Evolutionary conservation across 371 early-diverging fungal species (phyloP).

Genomic region (Actinomortierella wolfii): DNA sequence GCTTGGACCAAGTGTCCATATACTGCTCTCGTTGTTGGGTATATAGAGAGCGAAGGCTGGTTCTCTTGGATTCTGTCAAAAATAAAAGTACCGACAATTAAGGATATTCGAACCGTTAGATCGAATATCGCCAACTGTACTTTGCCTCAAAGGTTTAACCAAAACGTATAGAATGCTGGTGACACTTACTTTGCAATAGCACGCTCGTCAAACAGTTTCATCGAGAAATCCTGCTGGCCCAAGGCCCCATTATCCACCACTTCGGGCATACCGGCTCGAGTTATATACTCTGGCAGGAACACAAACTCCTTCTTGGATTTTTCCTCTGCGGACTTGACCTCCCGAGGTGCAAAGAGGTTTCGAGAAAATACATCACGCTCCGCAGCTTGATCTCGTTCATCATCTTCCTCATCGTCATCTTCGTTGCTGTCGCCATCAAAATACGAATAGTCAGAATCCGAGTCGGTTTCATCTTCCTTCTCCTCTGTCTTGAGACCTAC

Average conservation of each 20-base stretch:
- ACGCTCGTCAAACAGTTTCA: conserved; percentile 34
- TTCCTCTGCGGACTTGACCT: conserved; percentile 42
- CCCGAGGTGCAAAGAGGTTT: conserved; percentile 54
- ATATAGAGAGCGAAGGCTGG: conserved; percentile 57
- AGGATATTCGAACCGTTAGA: not conserved
- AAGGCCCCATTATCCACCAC: conserved; percentile 14
- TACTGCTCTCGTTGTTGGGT: conserved; percentile 65
- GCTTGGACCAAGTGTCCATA: conserved; percentile 58
- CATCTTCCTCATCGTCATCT: conserved; percentile 52
- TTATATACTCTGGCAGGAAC: conserved; percentile 60
- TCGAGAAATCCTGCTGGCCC: conserved; percentile 8
- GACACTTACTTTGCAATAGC: conserved; percentile 28
- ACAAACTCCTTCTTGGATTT: conserved; percentile 50
- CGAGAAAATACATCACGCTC: conserved; percentile 51
- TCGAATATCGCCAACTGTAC: not conserved
- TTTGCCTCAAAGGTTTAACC: not conserved
- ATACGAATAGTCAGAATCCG: conserved; percentile 50
- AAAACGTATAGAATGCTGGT: too few species aligned
- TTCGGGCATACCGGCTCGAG: conserved; percentile 60
- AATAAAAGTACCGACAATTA: not conserved
- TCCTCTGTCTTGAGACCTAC: conserved; percentile 49
- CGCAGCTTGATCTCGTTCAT: not conserved
- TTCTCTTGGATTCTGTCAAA: conserved; percentile 18
- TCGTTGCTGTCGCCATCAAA: conserved; percentile 53
- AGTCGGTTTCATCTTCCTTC: conserved; percentile 15